Evolutionary conservation across 2,329 filamentous ascomycete genomes (phyloP).

Genomic region (Hortaea werneckii): DNA sequence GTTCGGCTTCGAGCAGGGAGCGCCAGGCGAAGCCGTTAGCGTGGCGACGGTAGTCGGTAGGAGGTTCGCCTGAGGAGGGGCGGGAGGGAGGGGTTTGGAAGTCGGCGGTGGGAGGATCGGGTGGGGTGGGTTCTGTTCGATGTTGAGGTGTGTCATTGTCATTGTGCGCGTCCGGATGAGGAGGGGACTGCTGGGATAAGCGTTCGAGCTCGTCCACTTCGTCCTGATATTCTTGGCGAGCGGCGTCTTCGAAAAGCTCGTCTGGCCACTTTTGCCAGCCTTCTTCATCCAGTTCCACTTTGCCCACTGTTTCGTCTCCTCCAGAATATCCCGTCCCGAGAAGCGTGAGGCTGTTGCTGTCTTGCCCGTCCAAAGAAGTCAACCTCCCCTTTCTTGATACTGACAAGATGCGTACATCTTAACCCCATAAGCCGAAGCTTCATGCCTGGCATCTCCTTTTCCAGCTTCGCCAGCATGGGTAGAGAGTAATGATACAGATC

Average conservation of each 20-base stretch:
- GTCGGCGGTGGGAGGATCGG: slow-evolving; percentile 5
- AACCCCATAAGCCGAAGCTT: slow-evolving; percentile 79
- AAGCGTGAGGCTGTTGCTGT: slow-evolving; percentile 13
- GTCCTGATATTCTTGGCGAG: slow-evolving; percentile 48
- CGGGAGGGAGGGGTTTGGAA: neutral
- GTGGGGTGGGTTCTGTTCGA: neutral
- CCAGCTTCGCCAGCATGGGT: slow-evolving; percentile 73
- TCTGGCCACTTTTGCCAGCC: slow-evolving; percentile 62
- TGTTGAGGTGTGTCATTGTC: neutral
- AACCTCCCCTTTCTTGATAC: slow-evolving; percentile 69
- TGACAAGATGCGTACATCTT: slow-evolving; percentile 76
- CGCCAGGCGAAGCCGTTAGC: slow-evolving; percentile 25
- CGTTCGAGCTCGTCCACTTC: slow-evolving; percentile 52
- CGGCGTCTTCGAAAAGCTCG: slow-evolving; percentile 53
- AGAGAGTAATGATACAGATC: slow-evolving; percentile 75
- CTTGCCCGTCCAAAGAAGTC: slow-evolving; percentile 60
- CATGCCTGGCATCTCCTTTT: slow-evolving; percentile 72
- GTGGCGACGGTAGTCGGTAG: slow-evolving; percentile 21
- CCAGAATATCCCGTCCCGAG: neutral
- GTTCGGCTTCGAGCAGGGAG: slow-evolving; percentile 21
- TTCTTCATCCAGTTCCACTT: slow-evolving; percentile 32
- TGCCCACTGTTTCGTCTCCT: slow-evolving; percentile 29
- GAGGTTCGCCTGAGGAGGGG: slow-evolving; percentile 1
- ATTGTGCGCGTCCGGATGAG: neutral
- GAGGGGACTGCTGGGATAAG: slow-evolving; percentile 48